Conservation (phyloP, 225 moss, liverwort and hornwort species). For the Rhytidiadelphus loreus region DNA sequence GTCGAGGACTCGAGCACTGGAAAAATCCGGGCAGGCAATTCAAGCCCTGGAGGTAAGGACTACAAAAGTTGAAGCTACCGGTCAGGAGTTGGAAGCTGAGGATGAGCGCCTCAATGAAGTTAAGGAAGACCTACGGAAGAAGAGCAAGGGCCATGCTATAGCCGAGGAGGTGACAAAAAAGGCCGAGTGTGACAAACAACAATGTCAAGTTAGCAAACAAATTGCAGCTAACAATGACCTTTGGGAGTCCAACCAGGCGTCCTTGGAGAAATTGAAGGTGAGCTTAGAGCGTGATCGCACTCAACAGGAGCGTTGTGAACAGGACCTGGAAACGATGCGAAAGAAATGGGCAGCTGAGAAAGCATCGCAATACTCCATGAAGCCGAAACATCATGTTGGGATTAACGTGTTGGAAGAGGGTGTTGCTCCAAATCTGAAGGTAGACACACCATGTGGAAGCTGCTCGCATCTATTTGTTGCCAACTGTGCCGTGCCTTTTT, state of each 20-base stretch:
- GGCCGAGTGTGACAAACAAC: neutral
- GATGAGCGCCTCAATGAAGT: neutral
- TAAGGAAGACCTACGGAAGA: neutral
- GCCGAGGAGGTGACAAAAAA: neutral
- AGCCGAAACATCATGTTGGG: neutral
- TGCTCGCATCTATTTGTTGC: neutral
- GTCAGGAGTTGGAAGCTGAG: neutral
- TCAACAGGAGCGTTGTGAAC: fast-evolving
- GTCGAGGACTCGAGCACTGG: neutral
- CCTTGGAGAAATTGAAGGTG: neutral
- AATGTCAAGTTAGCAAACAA: neutral
- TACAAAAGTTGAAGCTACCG: fast-evolving
- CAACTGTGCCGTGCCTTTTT: neutral
- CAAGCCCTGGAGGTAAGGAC: fast-evolving
- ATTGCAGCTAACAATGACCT: neutral
- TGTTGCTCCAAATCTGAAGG: neutral
- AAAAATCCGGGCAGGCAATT: neutral
- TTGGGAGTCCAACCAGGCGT: fast-evolving
- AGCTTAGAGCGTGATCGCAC: neutral
- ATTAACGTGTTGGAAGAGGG: neutral
- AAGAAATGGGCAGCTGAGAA: neutral
- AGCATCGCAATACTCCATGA: neutral
- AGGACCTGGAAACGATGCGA: fast-evolving
- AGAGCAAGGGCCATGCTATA: neutral
- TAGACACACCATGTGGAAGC: neutral